Percentiles rank a stretch among this genome's conserved stretches.
Evolutionary conservation across 2,329 filamentous ascomycete species (phyloP).

Genomic region (Chaetomiaceae sp.): DNA sequence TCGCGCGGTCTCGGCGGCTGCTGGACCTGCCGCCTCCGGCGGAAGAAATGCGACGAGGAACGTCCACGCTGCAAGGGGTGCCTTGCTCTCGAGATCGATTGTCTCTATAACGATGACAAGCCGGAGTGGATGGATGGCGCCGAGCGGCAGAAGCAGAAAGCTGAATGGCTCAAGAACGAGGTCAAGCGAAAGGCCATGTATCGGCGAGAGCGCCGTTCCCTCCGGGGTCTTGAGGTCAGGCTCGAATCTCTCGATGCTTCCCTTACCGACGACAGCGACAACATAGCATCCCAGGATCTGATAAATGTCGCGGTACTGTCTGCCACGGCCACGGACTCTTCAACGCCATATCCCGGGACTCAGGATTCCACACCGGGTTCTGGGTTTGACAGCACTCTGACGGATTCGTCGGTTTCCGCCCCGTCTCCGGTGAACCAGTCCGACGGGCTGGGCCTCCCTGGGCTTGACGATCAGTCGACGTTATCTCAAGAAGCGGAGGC

Average conservation of each 20-base stretch:
- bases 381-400: background rate
- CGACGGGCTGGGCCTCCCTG: background rate
- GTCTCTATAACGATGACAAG: slow-evolving; percentile 48
- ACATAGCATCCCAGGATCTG: background rate
- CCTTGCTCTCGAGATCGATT: slow-evolving; percentile 51
- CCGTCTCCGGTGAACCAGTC: background rate
- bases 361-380: slow-evolving; percentile 2
- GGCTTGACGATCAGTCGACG: background rate
- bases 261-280: slow-evolving; percentile 19
- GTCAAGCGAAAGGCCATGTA: slow-evolving; percentile 51
- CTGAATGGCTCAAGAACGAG: slow-evolving; percentile 51
- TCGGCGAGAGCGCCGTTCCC: slow-evolving; percentile 46
- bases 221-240: slow-evolving; percentile 37
- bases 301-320: background rate
- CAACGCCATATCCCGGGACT: background rate
- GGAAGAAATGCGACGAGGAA: slow-evolving; percentile 57
- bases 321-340: background rate
- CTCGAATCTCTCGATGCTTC: slow-evolving; percentile 29
- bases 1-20: slow-evolving; percentile 47
- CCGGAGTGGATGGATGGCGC: slow-evolving; percentile 57
- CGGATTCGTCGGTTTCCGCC: slow-evolving; percentile 4
- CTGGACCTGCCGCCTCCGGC: slow-evolving; percentile 58
- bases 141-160: slow-evolving; percentile 45
- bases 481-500: slow-evolving; percentile 26
- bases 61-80: slow-evolving; percentile 51